Percentiles rank a stretch among this genome's conserved stretches.
These are phyloP conservation scores for Clitopilus hobsonii DNA, from an alignment of 768 basidiomycete genomes.

Conservation along the genomic window DNA sequence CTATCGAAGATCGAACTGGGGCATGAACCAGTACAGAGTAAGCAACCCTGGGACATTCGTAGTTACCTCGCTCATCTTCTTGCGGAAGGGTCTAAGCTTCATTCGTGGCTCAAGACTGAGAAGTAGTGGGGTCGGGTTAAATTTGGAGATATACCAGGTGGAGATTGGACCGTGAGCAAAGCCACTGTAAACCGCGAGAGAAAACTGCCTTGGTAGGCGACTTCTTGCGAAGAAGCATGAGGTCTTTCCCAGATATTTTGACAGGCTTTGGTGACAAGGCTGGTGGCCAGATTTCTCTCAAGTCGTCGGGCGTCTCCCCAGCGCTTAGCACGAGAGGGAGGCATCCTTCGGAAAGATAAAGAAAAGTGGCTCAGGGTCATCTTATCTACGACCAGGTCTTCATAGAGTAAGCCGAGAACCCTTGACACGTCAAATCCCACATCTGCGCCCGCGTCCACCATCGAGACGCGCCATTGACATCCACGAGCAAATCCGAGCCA, in stretches of 20 bases:
- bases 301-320: not conserved
- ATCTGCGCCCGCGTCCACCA: not conserved
- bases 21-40: not conserved
- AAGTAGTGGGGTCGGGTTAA: not conserved
- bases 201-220: too few species aligned
- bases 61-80: not conserved
- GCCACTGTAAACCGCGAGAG: not conserved
- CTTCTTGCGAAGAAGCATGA: too few species aligned
- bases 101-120: not conserved
- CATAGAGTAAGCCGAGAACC: constrained; percentile 1
- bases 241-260: too few species aligned
- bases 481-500: constrained; percentile 1
- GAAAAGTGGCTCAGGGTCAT: not conserved
- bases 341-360: too few species aligned
- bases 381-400: not conserved
- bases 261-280: too few species aligned
- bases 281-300: too few species aligned
- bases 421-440: not conserved
- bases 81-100: not conserved
- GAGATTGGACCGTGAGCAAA: not conserved
- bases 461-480: not conserved
- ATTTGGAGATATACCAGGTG: not conserved
- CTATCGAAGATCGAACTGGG: not conserved
- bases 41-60: not conserved
- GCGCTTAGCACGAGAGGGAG: too few species aligned